These are phyloP conservation scores for Pezicula carpinea DNA, from an alignment of 2,329 filamentous ascomycete species.

Conservation along the genomic window DNA sequence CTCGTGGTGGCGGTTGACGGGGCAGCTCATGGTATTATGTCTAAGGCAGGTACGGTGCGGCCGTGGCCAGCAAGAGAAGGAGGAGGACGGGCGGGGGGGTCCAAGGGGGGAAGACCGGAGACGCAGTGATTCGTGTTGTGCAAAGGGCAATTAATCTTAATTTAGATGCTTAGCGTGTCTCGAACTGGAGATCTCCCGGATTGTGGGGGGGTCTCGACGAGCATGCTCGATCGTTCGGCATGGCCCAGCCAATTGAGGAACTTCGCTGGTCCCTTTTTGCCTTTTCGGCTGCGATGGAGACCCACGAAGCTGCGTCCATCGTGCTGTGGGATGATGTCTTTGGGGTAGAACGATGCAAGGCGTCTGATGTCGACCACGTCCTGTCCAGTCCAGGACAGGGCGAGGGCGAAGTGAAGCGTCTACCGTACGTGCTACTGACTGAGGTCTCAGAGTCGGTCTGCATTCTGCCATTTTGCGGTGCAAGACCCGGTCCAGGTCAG, in stretches of 20 bases:
- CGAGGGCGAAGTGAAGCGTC: too few species aligned
- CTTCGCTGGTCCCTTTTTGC: neutral
- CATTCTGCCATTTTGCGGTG: too few species aligned
- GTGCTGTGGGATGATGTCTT: neutral
- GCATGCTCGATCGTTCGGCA: neutral
- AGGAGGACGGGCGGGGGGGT: neutral
- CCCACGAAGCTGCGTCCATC: neutral
- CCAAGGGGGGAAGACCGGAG: neutral
- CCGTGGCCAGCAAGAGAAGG: neutral
- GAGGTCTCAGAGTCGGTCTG: too few species aligned
- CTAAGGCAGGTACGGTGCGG: too few species aligned
- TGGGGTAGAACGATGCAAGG: neutral
- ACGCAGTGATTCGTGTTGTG: neutral
- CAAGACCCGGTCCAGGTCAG: too few species aligned
- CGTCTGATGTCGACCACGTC: too few species aligned
- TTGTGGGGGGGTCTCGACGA: conserved; percentile 8
- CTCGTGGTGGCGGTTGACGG: neutral
- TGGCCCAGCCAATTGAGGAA: neutral
- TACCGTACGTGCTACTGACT: too few species aligned
- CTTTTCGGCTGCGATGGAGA: neutral
- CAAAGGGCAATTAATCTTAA: too few species aligned
- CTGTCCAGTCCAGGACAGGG: too few species aligned
- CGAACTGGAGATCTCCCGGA: conserved; percentile 8
- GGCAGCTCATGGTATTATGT: neutral
- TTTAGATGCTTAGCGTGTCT: conserved; percentile 6